Evolutionary conservation across 495 filamentous ascomycete species (phyloP), one percentile per base, ranked within the genome.

Genomic region (Lasiosphaeriaceae sp.): DNA sequence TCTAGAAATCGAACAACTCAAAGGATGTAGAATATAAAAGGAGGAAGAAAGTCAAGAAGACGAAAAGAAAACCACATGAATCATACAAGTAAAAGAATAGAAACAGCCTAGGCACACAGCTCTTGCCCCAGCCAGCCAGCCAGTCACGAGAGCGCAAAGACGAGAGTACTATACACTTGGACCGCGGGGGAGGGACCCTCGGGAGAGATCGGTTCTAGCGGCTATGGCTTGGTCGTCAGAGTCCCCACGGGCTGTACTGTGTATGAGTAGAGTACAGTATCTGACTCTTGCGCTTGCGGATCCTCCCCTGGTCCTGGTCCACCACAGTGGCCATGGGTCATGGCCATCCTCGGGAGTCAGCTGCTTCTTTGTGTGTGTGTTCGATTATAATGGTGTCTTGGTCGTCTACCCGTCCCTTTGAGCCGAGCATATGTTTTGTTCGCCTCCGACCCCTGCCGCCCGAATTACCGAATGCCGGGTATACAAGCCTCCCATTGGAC

Each of bases 171-270:
- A n/a, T n/a, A n/a, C n/a, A n/a, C n/a, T n/a, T n/a, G n/a, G n/a
- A n/a, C n/a, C n/a, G 22, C 44, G 47, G 47, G 54, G 37, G 49
- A 22, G 23, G 22, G 11, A n/a, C 16, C 37, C 49, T 64, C 63
- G 66, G 66, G 58, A 66, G 48, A 64, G 62, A 64, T 63, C 66
- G 66, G 66, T 53, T 63, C 66, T 61, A 68, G 60, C 66, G 66
- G 66, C 60, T 67, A 41, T 41, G 11, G 37, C 39, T 12, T 11
- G 8, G n/a, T 0, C 14, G 39, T n/a, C n/a, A n/a, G n/a, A n/a
- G 14, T 17, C 4, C 14, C 39, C n/a, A 17, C 39, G 12, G 1
- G 5, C 39, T 1, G 16, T n/a, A 24, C 26, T 29, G n/a, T 31
- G 22, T 50, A 4, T 31, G n/a, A 9, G n/a, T n/a, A n/a, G n/a